Evolutionary conservation across 148 eudicot species (phyloP).

Genomic region (Suaeda aralocaspica): DNA sequence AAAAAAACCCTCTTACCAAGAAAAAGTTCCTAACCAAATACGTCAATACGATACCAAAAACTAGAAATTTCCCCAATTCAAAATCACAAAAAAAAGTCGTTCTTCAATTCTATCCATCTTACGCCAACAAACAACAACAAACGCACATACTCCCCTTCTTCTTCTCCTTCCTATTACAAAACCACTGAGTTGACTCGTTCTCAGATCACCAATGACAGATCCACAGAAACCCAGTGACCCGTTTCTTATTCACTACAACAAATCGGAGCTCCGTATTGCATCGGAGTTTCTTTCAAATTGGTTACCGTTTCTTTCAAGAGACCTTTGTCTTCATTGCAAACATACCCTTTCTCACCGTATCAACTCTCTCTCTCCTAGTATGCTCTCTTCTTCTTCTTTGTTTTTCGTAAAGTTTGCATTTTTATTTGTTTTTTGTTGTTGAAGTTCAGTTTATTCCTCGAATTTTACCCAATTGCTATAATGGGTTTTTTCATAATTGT

Average conservation of each 20-base stretch:
- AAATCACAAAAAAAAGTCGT: too few species aligned
- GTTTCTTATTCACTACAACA: conserved; percentile 49
- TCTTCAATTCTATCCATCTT: too few species aligned
- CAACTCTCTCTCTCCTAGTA: conserved; percentile 47
- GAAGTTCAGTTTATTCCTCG: background rate
- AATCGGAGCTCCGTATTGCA: conserved; percentile 59
- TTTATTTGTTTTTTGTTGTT: background rate
- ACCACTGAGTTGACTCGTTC: conserved; percentile 24
- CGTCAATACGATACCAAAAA: too few species aligned
- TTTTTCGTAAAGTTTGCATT: background rate
- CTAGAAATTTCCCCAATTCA: too few species aligned
- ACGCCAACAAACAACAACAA: too few species aligned
- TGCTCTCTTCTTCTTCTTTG: background rate
- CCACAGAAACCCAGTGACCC: conserved; percentile 35
- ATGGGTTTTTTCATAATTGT: background rate
- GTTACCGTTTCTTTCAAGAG: conserved; percentile 70
- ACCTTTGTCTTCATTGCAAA: conserved; percentile 54
- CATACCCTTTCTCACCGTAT: conserved; percentile 45
- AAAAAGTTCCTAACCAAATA: too few species aligned
- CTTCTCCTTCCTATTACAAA: background rate
- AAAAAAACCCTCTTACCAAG: too few species aligned
- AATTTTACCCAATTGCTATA: background rate
- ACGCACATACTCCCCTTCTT: background rate
- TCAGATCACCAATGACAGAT: conserved; percentile 32
- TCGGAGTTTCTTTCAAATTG: conserved; percentile 73